phyloP scores from a whole-genome alignment of 2,329 filamentous ascomycete species.

The Chalaropsis thielavioides region DNA sequence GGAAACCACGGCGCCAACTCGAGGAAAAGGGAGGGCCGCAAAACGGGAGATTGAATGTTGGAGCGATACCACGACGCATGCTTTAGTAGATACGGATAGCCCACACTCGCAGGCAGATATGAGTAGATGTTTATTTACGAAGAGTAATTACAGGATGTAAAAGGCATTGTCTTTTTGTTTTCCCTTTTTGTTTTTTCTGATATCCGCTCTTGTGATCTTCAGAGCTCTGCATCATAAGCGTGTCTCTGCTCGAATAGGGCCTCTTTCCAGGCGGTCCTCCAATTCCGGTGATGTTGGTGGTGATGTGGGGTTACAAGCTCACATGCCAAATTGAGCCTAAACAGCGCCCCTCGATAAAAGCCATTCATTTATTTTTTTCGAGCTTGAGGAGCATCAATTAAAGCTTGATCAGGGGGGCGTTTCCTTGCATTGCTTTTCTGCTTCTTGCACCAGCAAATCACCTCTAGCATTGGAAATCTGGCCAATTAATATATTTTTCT shows the following conservation, averaged over 20 bases:
- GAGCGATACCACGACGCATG: constrained; percentile 1
- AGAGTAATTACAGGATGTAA: not conserved
- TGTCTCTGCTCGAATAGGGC: too few relatives aligned
- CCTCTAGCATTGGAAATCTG: not conserved
- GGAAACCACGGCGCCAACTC: not conserved
- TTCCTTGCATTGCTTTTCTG: not conserved
- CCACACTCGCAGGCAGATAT: not conserved
- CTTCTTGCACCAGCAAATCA: not conserved
- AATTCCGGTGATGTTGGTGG: not conserved
- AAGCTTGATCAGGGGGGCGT: not conserved
- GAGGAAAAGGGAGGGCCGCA: not conserved
- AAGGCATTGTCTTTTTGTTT: not conserved
- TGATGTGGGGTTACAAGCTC: not conserved
- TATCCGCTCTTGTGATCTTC: too few relatives aligned
- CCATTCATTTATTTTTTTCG: not conserved
- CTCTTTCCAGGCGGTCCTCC: too few relatives aligned
- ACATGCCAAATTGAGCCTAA: not conserved
- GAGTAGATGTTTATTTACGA: not conserved
- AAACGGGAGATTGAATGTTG: constrained; percentile 5
- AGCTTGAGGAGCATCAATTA: not conserved
- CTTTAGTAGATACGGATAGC: not conserved
- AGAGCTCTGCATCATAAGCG: too few relatives aligned
- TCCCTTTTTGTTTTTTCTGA: too few relatives aligned
- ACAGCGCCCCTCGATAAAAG: not conserved
- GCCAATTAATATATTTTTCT: not conserved